A percentile compares a stretch with the other conserved stretches of the same genome.
Conservation (phyloP, 805 yeast species). For the Kazachstania psychrophila region DNA sequence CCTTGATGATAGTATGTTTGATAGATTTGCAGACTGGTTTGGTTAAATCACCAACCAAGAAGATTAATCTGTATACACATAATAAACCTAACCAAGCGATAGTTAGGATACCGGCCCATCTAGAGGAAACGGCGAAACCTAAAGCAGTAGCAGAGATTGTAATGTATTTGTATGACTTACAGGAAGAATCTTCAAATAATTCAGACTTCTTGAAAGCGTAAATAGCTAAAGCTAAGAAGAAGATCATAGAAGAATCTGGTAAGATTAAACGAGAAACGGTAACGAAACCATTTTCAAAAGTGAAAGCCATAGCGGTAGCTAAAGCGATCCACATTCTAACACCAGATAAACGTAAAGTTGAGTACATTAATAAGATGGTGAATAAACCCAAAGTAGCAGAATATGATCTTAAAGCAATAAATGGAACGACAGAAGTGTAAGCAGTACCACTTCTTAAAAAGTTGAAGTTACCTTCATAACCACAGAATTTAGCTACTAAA, state of each 20-base stretch:
- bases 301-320: slow-evolving; percentile 44
- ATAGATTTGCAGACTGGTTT: slow-evolving; percentile 38
- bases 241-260: slow-evolving; percentile 65
- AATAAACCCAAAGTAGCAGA: slow-evolving; percentile 61
- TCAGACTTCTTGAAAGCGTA: slow-evolving; percentile 61
- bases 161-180: slow-evolving; percentile 49
- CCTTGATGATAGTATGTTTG: slow-evolving; percentile 45
- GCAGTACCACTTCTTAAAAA: slow-evolving; percentile 55
- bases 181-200: slow-evolving; percentile 49
- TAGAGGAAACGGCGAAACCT: slow-evolving; percentile 64
- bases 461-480: slow-evolving; percentile 60
- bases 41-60: slow-evolving; percentile 59
- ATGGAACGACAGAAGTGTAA: slow-evolving; percentile 51
- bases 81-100: slow-evolving; percentile 63
- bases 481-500: slow-evolving; percentile 53
- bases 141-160: slow-evolving; percentile 52
- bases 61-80: slow-evolving; percentile 56
- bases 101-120: slow-evolving; percentile 78
- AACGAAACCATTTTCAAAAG: slow-evolving; percentile 55
- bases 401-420: slow-evolving; percentile 55
- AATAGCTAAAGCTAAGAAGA: slow-evolving; percentile 64
- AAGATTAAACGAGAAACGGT: slow-evolving; percentile 68
- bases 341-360: slow-evolving; percentile 68
- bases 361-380: slow-evolving; percentile 53
- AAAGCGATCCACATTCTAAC: slow-evolving; percentile 56